A percentile compares a stretch with the other conserved stretches of the same genome.
Evolutionary conservation across 129 eudicot genomes (phyloP).

Genomic region (Tanacetum coccineum): DNA sequence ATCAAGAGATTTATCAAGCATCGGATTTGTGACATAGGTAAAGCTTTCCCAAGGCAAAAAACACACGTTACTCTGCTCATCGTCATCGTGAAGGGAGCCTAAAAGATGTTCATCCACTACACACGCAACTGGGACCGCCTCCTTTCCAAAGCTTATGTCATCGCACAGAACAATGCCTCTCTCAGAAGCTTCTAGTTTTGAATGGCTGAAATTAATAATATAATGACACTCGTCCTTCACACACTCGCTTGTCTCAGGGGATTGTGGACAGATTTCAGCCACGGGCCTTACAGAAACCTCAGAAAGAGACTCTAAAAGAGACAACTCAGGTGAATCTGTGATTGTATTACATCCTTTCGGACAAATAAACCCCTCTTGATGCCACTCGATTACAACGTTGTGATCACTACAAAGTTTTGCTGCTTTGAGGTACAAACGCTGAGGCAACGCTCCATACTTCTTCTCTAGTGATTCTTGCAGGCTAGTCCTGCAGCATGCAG

Average conservation of each 20-base stretch:
- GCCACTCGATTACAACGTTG: constrained; percentile 66
- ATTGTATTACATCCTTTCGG: constrained; percentile 59
- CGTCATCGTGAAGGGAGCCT: constrained; percentile 54
- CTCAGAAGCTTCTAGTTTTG: constrained; percentile 46
- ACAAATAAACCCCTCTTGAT: constrained; percentile 70
- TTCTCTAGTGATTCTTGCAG: constrained; percentile 62
- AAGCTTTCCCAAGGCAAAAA: constrained; percentile 96
- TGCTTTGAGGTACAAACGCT: constrained; percentile 76
- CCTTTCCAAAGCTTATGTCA: constrained; percentile 87
- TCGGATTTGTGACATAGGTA: constrained; percentile 65
- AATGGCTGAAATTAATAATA: constrained; percentile 59
- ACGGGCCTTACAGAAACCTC: constrained; percentile 26
- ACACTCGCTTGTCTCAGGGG: constrained; percentile 41
- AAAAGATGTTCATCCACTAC: constrained; percentile 83
- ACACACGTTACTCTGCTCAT: constrained; percentile 41
- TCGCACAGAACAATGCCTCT: constrained; percentile 72
- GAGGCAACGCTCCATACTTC: constrained; percentile 73
- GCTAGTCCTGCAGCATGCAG: constrained; percentile 61
- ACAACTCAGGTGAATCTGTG: constrained; percentile 21
- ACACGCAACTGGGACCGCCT: constrained; percentile 73
- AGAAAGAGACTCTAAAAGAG: constrained; percentile 37
- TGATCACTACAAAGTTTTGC: constrained; percentile 94
- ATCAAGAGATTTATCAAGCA: constrained; percentile 56
- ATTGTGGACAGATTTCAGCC: constrained; percentile 15
- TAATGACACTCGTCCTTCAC: constrained; percentile 78